Evolutionary conservation across 306 rosid species (phyloP).

Genomic region (Alnus glutinosa): DNA sequence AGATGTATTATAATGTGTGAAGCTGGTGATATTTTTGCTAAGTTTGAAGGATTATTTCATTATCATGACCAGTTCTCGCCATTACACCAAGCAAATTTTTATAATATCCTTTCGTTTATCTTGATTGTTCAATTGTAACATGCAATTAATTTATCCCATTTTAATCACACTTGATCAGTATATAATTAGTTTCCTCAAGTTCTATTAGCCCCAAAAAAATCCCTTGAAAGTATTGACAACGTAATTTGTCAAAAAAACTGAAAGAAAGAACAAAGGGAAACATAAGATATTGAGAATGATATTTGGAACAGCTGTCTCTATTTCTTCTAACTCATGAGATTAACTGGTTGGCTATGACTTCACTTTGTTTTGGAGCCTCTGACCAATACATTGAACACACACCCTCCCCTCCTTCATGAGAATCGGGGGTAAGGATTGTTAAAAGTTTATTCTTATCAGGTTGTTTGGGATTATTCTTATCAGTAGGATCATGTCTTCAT

Average conservation of each 20-base stretch:
- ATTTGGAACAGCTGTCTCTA: neutral
- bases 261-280: neutral
- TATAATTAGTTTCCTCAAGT: neutral
- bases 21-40: no score
- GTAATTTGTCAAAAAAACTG: neutral
- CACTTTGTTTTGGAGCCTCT: neutral
- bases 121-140: neutral
- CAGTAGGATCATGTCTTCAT: no score
- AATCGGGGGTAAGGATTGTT: no score
- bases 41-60: neutral
- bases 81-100: neutral
- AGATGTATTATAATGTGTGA: no score
- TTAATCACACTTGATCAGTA: neutral
- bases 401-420: no score
- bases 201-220: neutral
- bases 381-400: neutral
- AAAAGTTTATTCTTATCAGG: no score
- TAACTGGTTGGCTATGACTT: neutral
- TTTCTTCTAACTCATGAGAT: conserved; percentile 2
- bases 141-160: neutral
- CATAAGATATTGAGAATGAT: conserved; percentile 16
- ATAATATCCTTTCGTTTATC: neutral
- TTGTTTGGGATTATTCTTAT: no score
- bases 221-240: neutral
- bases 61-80: neutral